Percentiles rank a stretch among this genome's conserved stretches.
Evolutionary conservation across 306 rosid species (phyloP).

Genomic region (Myrica gale): DNA sequence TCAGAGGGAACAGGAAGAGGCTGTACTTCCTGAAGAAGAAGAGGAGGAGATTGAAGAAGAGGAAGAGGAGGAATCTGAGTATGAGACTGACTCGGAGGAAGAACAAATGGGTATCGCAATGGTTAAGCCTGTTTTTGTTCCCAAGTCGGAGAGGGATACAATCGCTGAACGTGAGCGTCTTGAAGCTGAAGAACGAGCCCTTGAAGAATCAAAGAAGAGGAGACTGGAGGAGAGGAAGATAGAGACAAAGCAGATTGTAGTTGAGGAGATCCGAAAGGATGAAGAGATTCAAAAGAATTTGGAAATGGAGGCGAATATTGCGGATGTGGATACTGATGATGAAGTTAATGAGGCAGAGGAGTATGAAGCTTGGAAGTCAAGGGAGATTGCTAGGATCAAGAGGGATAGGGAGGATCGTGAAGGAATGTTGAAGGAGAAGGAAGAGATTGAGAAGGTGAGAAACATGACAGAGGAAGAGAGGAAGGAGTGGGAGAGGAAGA

Average conservation of each 20-base stretch:
- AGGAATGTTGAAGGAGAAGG: constrained; percentile 79
- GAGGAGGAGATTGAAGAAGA: constrained; percentile 64
- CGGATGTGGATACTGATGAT: constrained; percentile 94
- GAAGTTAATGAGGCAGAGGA: constrained; percentile 93
- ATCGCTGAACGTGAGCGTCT: constrained; percentile 91
- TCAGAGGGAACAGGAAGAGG: constrained; percentile 86
- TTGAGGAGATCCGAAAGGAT: constrained; percentile 91
- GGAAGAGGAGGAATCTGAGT: constrained; percentile 86
- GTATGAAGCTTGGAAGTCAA: constrained; percentile 91
- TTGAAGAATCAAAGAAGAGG: constrained; percentile 70
- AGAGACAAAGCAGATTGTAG: constrained; percentile 86
- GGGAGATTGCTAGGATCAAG: constrained; percentile 93
- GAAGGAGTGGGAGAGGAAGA: constrained; percentile 98
- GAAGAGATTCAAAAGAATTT: constrained; percentile 77
- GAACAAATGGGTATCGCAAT: constrained; percentile 78
- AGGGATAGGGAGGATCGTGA: constrained; percentile 87
- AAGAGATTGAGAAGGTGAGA: constrained; percentile 85
- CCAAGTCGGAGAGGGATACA: constrained; percentile 88
- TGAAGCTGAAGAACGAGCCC: constrained; percentile 81
- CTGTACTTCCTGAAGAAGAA: constrained; percentile 69
- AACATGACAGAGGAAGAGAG: constrained; percentile 99
- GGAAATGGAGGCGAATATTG: constrained; percentile 86
- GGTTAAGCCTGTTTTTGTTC: constrained; percentile 96
- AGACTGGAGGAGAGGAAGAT: constrained; percentile 76
- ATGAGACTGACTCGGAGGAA: constrained; percentile 91